A percentile compares a stretch with the other conserved stretches of the same genome.
These are phyloP conservation scores for Herpetospermum pedunculosum DNA, from an alignment of 306 rosid species.

Conservation along the genomic window DNA sequence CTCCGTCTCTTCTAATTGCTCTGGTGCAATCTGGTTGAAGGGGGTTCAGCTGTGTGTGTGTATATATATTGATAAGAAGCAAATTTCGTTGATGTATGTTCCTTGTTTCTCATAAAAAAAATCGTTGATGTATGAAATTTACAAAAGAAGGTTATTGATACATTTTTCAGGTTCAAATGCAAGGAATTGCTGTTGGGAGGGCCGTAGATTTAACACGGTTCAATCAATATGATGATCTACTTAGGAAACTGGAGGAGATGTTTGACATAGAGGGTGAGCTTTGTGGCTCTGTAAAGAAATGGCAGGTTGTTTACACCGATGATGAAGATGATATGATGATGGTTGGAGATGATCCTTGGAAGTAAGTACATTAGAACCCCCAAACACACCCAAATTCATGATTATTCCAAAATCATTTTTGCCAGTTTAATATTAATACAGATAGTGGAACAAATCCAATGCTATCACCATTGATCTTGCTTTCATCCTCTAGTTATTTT, in stretches of 20 bases:
- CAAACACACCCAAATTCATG: neutral
- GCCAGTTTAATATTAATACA: neutral
- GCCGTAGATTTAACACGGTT: constrained; percentile 85
- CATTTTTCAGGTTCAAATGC: constrained; percentile 85
- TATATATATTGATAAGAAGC: no score
- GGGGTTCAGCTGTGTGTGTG: neutral
- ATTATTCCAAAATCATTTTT: neutral
- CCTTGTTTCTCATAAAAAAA: neutral
- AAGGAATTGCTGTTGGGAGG: constrained; percentile 97
- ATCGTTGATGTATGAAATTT: neutral
- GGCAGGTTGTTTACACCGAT: constrained; percentile 92
- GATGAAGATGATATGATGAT: constrained; percentile 97
- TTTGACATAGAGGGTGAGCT: constrained; percentile 85
- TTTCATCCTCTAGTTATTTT: neutral
- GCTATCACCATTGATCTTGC: neutral
- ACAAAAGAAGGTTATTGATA: neutral
- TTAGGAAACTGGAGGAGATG: constrained; percentile 77
- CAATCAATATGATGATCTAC: constrained; percentile 68
- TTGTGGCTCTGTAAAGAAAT: constrained; percentile 54
- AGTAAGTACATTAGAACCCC: constrained; percentile 38
- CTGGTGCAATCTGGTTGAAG: neutral
- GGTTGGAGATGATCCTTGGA: constrained; percentile 99
- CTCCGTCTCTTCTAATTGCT: neutral
- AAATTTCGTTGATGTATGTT: no score
- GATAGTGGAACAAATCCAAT: neutral